Conservation (phyloP, 148 eudicot species). For the Rhododendron williamsianum region DNA sequence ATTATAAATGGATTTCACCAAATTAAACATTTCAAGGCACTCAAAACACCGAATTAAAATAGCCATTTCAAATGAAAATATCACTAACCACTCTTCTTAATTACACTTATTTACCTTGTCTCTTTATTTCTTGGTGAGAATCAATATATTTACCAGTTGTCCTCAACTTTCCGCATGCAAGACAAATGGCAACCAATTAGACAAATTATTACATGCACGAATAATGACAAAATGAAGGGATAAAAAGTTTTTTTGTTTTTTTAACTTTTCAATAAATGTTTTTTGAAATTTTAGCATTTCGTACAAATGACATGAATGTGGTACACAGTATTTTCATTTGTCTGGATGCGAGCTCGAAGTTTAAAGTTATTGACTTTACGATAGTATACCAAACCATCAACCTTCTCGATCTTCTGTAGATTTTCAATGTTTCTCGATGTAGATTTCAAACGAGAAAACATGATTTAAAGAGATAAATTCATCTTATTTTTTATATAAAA, state of each 20-base stretch:
- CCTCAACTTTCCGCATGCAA: not conserved
- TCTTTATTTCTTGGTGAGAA: not conserved
- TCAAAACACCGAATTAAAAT: not conserved
- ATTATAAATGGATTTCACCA: not conserved
- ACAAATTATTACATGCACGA: not conserved
- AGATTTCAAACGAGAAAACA: not conserved
- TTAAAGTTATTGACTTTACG: not conserved
- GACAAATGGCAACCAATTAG: not conserved
- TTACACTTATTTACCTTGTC: not conserved
- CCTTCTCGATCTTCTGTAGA: not conserved
- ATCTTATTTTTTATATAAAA: not conserved
- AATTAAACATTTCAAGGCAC: not conserved
- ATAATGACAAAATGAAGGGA: not conserved
- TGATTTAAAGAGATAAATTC: not conserved
- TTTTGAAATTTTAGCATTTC: not conserved
- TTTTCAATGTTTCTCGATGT: not conserved
- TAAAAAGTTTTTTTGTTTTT: not conserved
- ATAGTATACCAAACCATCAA: not conserved
- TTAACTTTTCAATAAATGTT: not conserved
- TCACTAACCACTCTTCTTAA: not conserved
- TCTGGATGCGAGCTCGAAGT: not conserved
- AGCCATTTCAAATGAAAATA: not conserved
- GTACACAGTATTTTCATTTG: not conserved
- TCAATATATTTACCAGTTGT: not conserved
- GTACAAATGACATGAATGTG: not conserved